Evolutionary conservation across 495 filamentous ascomycete genomes (phyloP), one percentile per base, ranked within the genome.

Genomic region (Tetracladium setigerum): DNA sequence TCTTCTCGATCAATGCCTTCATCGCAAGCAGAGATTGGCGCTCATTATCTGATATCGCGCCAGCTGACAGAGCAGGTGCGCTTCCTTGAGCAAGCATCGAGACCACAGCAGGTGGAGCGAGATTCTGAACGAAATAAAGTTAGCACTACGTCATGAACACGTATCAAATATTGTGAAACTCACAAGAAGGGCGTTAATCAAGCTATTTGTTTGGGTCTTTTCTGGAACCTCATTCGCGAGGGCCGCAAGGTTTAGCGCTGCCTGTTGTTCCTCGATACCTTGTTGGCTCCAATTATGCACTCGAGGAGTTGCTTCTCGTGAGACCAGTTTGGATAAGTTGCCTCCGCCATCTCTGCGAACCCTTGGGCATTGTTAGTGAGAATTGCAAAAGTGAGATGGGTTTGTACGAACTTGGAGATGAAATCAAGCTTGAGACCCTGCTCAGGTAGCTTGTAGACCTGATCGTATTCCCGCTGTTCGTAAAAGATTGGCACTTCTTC

Each of bases 341-440:
- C 30, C 32, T 33, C 44, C 40, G 19, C 16, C 2, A 13, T 38
- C 16, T 18, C 37, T 16, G 30, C 37, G 24, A 38, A 18, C 27
- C 16, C 54, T 52, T 46, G 10, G 31, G 5, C 11, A 19, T 9
- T 44, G 48, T 34, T 33, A 46, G 30, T n/a, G 31, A 27, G 14
- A 24, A 33, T 60, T 22, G 19, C 9, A 53, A 58, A 47, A 58
- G 64, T 63, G 16, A 49, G 61, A 53, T 3, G 3, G 22, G 22
- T 27, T 27, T 27, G 22, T 24, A 17, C 68, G 65, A 69, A 72
- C 72, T 68, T 65, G 19, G 67, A 62, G 36, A 84, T 67, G 54
- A 95, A 95, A 59, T 94, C 84, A 12, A 84, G 67, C 62, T 86
- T 83, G 64, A 95, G 76, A 31, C 87, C 87, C 52, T 71, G 71